Base-by-base conservation (phyloP, 2,329 filamentous ascomycete species). In the Botrytis byssoidea region DNA sequence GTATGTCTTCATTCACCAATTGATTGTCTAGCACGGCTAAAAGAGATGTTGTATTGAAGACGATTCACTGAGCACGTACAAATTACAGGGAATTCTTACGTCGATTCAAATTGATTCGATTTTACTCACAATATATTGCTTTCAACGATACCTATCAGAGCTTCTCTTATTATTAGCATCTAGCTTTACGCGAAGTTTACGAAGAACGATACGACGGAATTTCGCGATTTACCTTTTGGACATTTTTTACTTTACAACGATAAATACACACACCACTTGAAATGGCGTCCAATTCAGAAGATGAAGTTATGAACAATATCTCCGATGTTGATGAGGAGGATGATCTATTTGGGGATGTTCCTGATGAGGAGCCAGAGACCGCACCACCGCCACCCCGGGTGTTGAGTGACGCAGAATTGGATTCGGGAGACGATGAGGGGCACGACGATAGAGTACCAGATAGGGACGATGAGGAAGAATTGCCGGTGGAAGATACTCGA, bases 311-410 rank as follows among this genome's bases (percentile, higher is more conserved):
- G 71, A 76, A 77, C 60, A 88, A 71, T 82, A 77, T 83, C 68
- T 82, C 83, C 46, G 87, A 89, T 73, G 86, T 86, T 68, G 71
- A 57, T 42, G 87, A 84, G 37, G 87, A 84, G 74, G 89, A 89
- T 79, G 89, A 91, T 79, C 85, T 91, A 64, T 91, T 91, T 75
- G 89, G 88, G 70, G 88, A 89, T 73, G 88, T 86, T 70, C 87
- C 84, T 59, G 83, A 81, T 7, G 76, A 74, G 51, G 74, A 76
- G 42, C 79, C 80, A 65, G 78, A 79, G 63, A 59, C 71, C 6
- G 48, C 66, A 68, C 48, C 66, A 68, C 12, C 25, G 29, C 14
- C n/a, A 57, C 51, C 63, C 12, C 84, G 85, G 74, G 82, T 84
- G 74, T 82, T 88, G 60, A 86, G 88, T 75, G 87, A 92, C 77